Base-by-base conservation (phyloP, 805 yeast genomes). In the Clavispora santaluciae region DNA sequence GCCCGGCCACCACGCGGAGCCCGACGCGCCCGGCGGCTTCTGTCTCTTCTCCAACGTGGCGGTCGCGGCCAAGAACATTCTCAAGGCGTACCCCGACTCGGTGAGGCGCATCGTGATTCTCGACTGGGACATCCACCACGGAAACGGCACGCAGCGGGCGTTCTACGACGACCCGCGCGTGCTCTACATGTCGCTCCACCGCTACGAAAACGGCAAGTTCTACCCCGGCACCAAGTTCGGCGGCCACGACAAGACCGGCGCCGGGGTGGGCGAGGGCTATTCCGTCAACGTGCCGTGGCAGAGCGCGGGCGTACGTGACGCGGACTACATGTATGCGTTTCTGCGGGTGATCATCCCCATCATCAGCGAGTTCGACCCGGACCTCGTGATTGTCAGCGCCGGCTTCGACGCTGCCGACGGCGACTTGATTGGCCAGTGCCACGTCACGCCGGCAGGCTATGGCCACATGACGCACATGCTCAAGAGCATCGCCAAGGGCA, bases 321-420 rank as follows among this genome's bases (percentile, higher is more conserved):
- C 90, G 8, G 99, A 93, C 63, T 93, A 93, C 63, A 73, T 91
- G 35, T 86, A 90, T 61, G 97, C 98, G 0, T 90, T 93, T 63
- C 77, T 81, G 50, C 81, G 80, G 54, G 81, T 91, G 13, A 76
- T 93, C 10, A 76, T 93, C 78, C 99, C 99, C 0, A 79, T 89
- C 37, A 83, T 93, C 40, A 65, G 80, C 42, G 99, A 93, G 60
- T 93, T 83, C 55, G 81, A 82, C 55, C 97, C 99, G 0, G 99
- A 93, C 64, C 72, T 93, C 48, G 91, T 90, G 4, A 87, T 93
- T 25, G 81, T 93, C 23, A 86, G 96, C 15, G 82, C 98, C 0
- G 99, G 99, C 0, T 93, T 93, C 54, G 99, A 93, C 66, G 99
- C 99, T 16, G 99, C 99, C 1, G 96, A 87, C 55, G 98, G 98